Conservation (phyloP, 106 monocot species). For the Cymbidium sinense region DNA sequence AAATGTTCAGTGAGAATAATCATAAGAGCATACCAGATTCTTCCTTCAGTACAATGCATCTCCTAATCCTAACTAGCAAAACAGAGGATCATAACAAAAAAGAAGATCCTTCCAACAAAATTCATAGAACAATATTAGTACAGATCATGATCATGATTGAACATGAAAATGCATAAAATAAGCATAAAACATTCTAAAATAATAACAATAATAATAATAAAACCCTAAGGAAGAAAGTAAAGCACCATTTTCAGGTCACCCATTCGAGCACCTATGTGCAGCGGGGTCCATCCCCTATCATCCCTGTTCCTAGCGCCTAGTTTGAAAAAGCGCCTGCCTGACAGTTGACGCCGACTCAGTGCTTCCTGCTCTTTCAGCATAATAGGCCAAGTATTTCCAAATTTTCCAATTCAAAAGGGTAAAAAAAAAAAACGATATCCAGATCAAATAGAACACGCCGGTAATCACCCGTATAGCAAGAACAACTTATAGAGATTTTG, state of each 20-base stretch:
- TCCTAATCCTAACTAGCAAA: neutral
- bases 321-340: slow-evolving; percentile 24
- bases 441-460: slow-evolving; percentile 4
- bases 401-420: slow-evolving; percentile 1
- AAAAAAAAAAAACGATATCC: neutral
- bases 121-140: neutral
- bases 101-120: neutral
- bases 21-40: neutral
- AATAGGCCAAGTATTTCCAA: neutral
- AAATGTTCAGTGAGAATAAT: neutral
- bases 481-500: neutral
- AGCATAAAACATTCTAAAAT: neutral
- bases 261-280: slow-evolving; percentile 56
- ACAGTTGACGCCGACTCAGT: slow-evolving; percentile 11
- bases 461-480: neutral
- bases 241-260: slow-evolving; percentile 67
- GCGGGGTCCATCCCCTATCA: slow-evolving; percentile 63
- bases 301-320: slow-evolving; percentile 33
- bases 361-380: slow-evolving; percentile 26
- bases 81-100: neutral
- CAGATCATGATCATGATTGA: neutral
- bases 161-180: neutral
- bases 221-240: neutral
- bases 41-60: neutral
- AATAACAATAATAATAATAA: neutral